Conservation (phyloP, 257 asterid genomes). For the Nemophila menziesii region DNA sequence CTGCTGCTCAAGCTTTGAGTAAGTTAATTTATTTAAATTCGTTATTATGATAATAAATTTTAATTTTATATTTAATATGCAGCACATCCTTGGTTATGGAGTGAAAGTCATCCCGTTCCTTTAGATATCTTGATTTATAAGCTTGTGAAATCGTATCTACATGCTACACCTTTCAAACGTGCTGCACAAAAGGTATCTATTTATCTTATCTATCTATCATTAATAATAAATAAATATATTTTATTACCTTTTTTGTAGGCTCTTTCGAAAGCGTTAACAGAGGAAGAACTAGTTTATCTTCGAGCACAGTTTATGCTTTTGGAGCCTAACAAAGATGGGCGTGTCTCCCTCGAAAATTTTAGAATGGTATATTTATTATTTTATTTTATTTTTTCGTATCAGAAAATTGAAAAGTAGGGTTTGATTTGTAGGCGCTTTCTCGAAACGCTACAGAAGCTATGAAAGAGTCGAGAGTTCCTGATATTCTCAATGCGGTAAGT, state of each 20-base stretch:
- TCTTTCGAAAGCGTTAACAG: constrained; percentile 76
- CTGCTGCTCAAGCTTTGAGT: constrained; percentile 99
- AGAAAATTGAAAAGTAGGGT: not conserved
- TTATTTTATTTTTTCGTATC: not conserved
- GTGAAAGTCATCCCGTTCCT: constrained; percentile 81
- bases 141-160: constrained; percentile 68
- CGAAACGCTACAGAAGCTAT: constrained; percentile 80
- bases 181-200: constrained; percentile 75
- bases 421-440: constrained; percentile 54
- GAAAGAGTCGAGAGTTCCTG: constrained; percentile 80
- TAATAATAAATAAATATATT: no score
- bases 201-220: not conserved
- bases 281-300: constrained; percentile 76
- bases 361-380: constrained; percentile 26
- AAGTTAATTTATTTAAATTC: constrained; percentile 18
- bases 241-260: constrained; percentile 36
- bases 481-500: constrained; percentile 67
- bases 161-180: constrained; percentile 90
- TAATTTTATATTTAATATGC: constrained; percentile 9
- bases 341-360: constrained; percentile 67
- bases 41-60: not conserved
- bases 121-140: constrained; percentile 73
- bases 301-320: constrained; percentile 83
- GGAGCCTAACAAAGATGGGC: constrained; percentile 77
- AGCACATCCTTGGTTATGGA: constrained; percentile 96